These are phyloP conservation scores for Endogone sp. DNA, from an alignment of 192 early-diverging fungal genomes.

Conservation along the genomic window DNA sequence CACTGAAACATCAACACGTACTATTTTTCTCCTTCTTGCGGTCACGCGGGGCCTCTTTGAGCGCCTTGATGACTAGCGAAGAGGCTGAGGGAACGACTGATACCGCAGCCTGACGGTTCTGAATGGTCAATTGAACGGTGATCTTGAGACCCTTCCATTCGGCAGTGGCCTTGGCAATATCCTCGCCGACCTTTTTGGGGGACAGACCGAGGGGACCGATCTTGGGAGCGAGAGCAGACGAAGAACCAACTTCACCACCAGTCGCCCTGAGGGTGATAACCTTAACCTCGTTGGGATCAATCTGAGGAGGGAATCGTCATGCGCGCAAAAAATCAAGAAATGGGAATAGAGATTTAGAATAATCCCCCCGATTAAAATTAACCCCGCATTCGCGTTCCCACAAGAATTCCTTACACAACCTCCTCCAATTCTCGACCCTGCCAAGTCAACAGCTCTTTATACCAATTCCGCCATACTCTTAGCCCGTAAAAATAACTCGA, in stretches of 20 bases:
- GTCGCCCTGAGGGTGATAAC: constrained; percentile 92
- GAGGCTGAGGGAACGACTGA: constrained; percentile 96
- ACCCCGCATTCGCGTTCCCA: no score
- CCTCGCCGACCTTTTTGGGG: constrained; percentile 99
- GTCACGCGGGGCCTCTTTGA: constrained; percentile 97
- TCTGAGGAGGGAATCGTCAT: constrained; percentile 71
- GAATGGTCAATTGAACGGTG: constrained; percentile 97
- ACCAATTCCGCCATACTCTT: no score
- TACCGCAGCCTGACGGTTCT: constrained; percentile 99
- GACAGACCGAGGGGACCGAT: constrained; percentile 99
- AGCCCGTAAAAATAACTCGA: no score
- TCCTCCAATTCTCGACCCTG: no score
- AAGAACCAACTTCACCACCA: constrained; percentile 97
- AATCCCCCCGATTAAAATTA: no score
- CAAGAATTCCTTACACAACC: no score
- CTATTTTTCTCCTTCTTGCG: constrained; percentile 99
- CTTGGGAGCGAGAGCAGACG: constrained; percentile 97
- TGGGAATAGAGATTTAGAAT: no score
- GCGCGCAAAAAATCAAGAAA: no score
- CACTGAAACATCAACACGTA: constrained; percentile 7
- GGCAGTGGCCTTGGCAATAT: constrained; percentile 99
- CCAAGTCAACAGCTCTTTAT: no score
- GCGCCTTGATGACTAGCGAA: constrained; percentile 92
- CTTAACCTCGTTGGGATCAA: constrained; percentile 77
- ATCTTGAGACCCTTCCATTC: constrained; percentile 99